Evolutionary conservation across 1,139 yeast species (phyloP).

Genomic region (Suhomyces kunorum): DNA sequence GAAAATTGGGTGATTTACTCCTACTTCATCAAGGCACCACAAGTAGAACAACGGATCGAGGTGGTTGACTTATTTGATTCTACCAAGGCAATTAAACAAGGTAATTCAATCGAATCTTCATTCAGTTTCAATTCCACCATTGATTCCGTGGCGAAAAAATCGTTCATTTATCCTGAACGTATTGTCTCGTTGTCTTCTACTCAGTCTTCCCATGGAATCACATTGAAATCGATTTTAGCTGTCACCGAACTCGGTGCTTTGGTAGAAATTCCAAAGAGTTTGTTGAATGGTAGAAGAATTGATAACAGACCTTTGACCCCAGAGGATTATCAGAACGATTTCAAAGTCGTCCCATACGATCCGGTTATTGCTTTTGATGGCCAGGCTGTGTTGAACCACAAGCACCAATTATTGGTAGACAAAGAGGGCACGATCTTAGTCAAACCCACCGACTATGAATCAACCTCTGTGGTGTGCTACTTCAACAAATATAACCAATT

Average conservation of each 20-base stretch:
- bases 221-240: constrained; percentile 66
- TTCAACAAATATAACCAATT: constrained; percentile 66
- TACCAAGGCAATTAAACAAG: constrained; percentile 21
- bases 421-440: constrained; percentile 44
- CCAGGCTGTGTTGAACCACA: constrained; percentile 40
- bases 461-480: constrained; percentile 72
- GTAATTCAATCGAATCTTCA: constrained; percentile 27
- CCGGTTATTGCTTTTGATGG: constrained; percentile 58
- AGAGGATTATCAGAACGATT: constrained; percentile 59
- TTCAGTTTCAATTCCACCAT: constrained; percentile 33
- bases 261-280: constrained; percentile 67
- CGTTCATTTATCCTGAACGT: constrained; percentile 63
- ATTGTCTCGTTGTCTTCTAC: constrained; percentile 57
- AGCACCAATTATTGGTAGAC: constrained; percentile 40
- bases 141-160: constrained; percentile 42
- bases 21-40: constrained; percentile 53
- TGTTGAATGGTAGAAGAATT: constrained; percentile 63
- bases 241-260: constrained; percentile 64
- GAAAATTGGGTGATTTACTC: constrained; percentile 85
- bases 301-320: constrained; percentile 53
- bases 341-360: constrained; percentile 63
- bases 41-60: constrained; percentile 56
- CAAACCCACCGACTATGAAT: constrained; percentile 73
- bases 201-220: constrained; percentile 69
- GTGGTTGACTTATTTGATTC: constrained; percentile 82